Evolutionary conservation across 441 rosid genomes (phyloP), one percentile per base, ranked within the genome.

Genomic region (Croton laevigatus): DNA sequence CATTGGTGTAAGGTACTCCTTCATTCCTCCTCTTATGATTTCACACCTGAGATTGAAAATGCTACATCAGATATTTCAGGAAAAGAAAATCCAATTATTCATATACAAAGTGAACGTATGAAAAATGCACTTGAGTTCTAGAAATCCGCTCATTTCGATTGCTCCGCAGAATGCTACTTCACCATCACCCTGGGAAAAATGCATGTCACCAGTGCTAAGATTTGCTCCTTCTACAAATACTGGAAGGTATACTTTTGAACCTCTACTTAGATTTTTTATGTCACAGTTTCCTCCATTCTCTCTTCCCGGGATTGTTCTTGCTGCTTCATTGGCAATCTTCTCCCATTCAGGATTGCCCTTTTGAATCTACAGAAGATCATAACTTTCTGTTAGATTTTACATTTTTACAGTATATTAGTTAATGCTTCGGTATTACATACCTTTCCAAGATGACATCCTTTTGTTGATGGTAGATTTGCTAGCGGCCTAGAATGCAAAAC

Each of bases 241-340:
- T 4, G 99, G 96, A 66, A 94, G 93, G 65, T 92, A 94, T 69
- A 89, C 73, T 75, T 84, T 94, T 5, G 96, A 91, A 51, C 99
- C 97, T 81, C 96, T 82, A 44, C 97, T 94, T 37, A 92, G 85
- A 74, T 94, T 92, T 62, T 92, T 94, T 9, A 92, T 94, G 79
- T 92, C 99, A 66, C 98, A 94, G 72, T 94, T 91, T 76, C 98
- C 97, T 62, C 98, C 97, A 37, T 94, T 94, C 74, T 91, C 97
- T 79, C 97, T 79, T 75, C 98, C 96, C 6, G 97, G 97, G 42
- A 94, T 88, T 71, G 97, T 94, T 71, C 97, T 86, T 4, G 97
- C 97, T 37, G 97, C 97, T 67, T 90, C 94, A 7, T 23, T 74
- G 0, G 89, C 88, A 55, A 90, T 87, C 79, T 75, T 92, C 80